phyloP scores from a whole-genome alignment of 441 rosid genomes.

The Rhodomyrtus psidioides region DNA sequence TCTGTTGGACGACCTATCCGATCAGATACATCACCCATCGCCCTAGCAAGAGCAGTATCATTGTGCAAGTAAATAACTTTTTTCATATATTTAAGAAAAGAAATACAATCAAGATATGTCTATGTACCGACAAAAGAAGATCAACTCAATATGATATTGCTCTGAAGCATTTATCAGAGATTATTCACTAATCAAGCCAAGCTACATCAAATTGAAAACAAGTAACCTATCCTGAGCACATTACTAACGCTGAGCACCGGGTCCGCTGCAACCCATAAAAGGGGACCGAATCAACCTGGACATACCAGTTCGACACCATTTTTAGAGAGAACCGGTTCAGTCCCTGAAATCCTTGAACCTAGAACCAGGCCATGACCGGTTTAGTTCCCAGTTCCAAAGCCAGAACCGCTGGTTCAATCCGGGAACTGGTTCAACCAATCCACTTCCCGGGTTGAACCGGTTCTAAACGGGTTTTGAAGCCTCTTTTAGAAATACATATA shows the following conservation, averaged over 20 bases:
- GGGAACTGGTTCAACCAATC: not conserved
- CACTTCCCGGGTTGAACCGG: not conserved
- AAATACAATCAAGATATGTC: not conserved
- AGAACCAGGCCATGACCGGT: not conserved
- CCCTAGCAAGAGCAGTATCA: conserved; percentile 28
- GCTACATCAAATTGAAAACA: not conserved
- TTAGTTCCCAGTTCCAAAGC: not conserved
- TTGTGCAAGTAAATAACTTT: not conserved
- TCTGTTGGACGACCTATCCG: conserved; percentile 96
- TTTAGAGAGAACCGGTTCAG: not conserved
- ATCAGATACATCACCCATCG: conserved; percentile 98
- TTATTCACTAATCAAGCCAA: not conserved
- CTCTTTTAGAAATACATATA: not conserved
- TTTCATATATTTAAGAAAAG: not conserved
- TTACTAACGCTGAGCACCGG: not conserved
- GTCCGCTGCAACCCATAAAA: not conserved
- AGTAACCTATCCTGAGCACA: not conserved
- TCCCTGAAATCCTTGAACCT: not conserved
- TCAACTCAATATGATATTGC: not conserved
- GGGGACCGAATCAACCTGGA: not conserved
- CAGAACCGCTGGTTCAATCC: not conserved
- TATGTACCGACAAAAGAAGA: not conserved
- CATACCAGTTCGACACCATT: not conserved
- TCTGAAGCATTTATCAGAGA: not conserved
- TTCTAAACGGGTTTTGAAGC: not conserved